Base-by-base conservation (phyloP, 2,329 filamentous ascomycete genomes). In the Elsinoe fawcettii region DNA sequence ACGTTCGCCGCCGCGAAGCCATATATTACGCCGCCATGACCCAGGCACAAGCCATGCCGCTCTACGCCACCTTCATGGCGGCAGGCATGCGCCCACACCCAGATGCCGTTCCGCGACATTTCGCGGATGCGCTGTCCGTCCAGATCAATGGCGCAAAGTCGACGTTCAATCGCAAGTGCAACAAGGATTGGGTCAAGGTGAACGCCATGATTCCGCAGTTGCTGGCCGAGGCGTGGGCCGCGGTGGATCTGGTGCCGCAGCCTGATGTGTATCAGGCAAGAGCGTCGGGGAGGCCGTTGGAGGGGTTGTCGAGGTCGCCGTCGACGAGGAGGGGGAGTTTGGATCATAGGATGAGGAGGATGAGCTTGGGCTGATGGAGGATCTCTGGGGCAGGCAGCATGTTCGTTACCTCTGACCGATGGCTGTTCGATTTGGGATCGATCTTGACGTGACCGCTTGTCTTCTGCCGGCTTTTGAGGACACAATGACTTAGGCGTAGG, bases 321-420 rank as follows among this genome's bases (percentile, higher is more conserved):
- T 36, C 25, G 46, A 37, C 34, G 3, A 32, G 25, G n/a, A 51
- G 25, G 5, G 46, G 27, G 12, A 20, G 23, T n/a, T 16, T 32
- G 27, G n/a, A 16, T 30, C 4, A 32, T 14, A 39, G 49, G 32
- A 30, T 25, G 49, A 53, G 49, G 49, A 53, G 49, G 49, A 53
- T 53, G 49, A 53, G 49, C 39, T 6, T 25, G 25, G 49, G 32
- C 12, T 51, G 25, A 51, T 36, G 41, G 4, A 44, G 8, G 7
- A n/a, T n/a, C 6, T 5, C 5, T 16, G 37, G 6, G 7, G 37
- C n/a, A 5, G 37, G 37, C 37, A n/a, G 37, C 27, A 30, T 30
- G 9, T 30, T 9, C 9, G 9, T 30, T 9, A 9, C 27, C 27
- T 30, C 27, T 30, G 27, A 5, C 27, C 5, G 27, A 30, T 30